phyloP scores from a whole-genome alignment of 2,329 filamentous ascomycete species.

The Epichloe brachyelytri region DNA sequence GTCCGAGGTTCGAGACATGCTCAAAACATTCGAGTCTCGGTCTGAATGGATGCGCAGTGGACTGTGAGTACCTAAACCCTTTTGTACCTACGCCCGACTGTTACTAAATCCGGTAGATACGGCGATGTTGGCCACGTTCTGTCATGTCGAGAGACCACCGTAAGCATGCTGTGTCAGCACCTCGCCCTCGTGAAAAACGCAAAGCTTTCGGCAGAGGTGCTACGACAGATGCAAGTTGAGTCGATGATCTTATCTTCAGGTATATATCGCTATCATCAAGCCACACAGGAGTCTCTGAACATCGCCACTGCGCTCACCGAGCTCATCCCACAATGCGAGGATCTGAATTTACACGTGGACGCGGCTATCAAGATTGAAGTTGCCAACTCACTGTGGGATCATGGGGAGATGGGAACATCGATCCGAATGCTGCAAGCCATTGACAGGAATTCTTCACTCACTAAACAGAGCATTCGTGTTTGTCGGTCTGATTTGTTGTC shows the following conservation, averaged over 20 bases:
- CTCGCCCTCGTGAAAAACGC: constrained; percentile 47
- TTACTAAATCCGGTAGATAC: constrained; percentile 35
- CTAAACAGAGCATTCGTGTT: constrained; percentile 57
- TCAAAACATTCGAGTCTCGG: constrained; percentile 51
- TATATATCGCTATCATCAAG: constrained; percentile 67
- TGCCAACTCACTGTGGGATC: constrained; percentile 85
- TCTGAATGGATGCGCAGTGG: constrained; percentile 72
- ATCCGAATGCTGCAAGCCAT: constrained; percentile 78
- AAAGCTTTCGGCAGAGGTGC: constrained; percentile 47
- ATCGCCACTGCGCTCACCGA: constrained; percentile 73
- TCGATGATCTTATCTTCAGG: constrained; percentile 63
- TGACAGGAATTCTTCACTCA: constrained; percentile 43
- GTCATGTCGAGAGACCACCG: constrained; percentile 69
- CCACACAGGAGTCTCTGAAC: constrained; percentile 75
- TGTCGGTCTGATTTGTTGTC: constrained; percentile 71
- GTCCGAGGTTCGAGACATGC: constrained; percentile 46
- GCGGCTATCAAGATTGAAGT: constrained; percentile 68
- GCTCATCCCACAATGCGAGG: constrained; percentile 55
- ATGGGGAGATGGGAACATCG: constrained; percentile 78
- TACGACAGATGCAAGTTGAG: constrained; percentile 60
- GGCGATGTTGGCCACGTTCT: constrained; percentile 69
- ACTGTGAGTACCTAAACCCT: constrained; percentile 39
- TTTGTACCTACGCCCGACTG: background rate
- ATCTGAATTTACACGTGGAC: constrained; percentile 63
- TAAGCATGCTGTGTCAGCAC: constrained; percentile 66